A percentile compares a stretch with the other conserved stretches of the same genome.
phyloP scores from a whole-genome alignment of 805 yeast species.

The Hanseniaspora osmophila region DNA sequence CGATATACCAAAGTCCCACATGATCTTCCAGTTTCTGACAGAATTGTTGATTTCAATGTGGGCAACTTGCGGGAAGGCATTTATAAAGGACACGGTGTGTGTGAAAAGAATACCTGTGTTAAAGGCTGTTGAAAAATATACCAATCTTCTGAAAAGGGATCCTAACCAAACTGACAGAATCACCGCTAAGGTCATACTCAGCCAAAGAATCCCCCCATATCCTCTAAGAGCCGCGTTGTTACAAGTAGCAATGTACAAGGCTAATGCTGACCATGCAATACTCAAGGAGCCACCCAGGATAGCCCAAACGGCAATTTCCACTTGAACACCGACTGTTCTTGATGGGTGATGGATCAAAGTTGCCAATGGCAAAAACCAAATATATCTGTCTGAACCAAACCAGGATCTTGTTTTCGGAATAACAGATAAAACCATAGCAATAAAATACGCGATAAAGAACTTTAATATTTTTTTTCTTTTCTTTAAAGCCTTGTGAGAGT shows the following conservation, averaged over 20 bases:
- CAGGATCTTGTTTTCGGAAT: slow-evolving; percentile 26
- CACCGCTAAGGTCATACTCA: slow-evolving; percentile 27
- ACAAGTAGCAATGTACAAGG: slow-evolving; percentile 28
- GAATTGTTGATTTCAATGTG: slow-evolving; percentile 7
- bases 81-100: slow-evolving; percentile 16
- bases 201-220: slow-evolving; percentile 33
- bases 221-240: slow-evolving; percentile 28
- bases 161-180: slow-evolving; percentile 28
- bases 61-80: neutral
- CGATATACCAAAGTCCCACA: slow-evolving; percentile 32
- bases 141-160: slow-evolving; percentile 26
- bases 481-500: slow-evolving; percentile 1
- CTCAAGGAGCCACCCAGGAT: slow-evolving; percentile 28
- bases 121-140: slow-evolving; percentile 25
- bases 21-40: slow-evolving; percentile 20
- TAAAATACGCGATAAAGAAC: slow-evolving; percentile 27
- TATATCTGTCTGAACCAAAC: slow-evolving; percentile 24
- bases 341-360: slow-evolving; percentile 34
- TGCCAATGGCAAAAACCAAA: slow-evolving; percentile 30
- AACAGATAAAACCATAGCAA: slow-evolving; percentile 27
- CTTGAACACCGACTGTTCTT: slow-evolving; percentile 31
- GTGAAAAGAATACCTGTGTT: slow-evolving; percentile 26
- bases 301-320: slow-evolving; percentile 30
- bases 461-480: slow-evolving; percentile 12
- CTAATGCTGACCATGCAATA: slow-evolving; percentile 31